phyloP scores from a whole-genome alignment of 202 grass and related monocot species.

The Hordeum pubiflorum region DNA sequence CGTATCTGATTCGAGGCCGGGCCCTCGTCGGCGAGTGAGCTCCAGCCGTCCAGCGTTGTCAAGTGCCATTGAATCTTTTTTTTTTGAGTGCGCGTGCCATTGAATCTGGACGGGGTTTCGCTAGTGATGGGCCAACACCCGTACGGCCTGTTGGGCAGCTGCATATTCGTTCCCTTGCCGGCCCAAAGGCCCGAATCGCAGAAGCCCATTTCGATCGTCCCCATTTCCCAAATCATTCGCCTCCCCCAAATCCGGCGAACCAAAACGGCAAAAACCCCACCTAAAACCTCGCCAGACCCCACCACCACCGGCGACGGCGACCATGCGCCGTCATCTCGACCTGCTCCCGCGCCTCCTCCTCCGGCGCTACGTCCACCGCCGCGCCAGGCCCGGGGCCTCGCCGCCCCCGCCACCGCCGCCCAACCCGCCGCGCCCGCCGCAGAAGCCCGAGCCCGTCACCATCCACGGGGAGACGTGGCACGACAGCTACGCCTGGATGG shows the following conservation, averaged over 20 bases:
- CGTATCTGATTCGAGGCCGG: not conserved
- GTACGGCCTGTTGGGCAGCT: not conserved
- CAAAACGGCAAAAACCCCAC: constrained; percentile 21
- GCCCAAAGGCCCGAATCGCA: not conserved
- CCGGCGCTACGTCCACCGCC: constrained; percentile 37
- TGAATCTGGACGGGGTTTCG: not conserved
- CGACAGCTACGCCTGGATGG: constrained; percentile 88
- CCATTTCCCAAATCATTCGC: not conserved
- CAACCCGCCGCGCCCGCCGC: constrained; percentile 43
- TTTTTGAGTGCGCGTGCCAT: not conserved
- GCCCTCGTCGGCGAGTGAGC: not conserved
- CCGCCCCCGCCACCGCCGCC: constrained; percentile 18
- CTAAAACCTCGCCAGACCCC: constrained; percentile 17
- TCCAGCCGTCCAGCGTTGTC: not conserved
- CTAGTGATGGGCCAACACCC: not conserved
- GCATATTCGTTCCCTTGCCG: not conserved
- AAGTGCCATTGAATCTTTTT: not conserved
- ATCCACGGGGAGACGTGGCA: constrained; percentile 63
- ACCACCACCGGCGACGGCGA: not conserved
- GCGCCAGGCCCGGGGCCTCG: constrained; percentile 3
- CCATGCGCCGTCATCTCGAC: constrained; percentile 22
- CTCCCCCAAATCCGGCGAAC: constrained; percentile 10
- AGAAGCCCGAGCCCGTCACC: constrained; percentile 57
- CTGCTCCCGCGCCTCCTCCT: constrained; percentile 37
- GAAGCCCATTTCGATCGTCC: not conserved